These are phyloP conservation scores for Hypoxylon fragiforme DNA, from an alignment of 495 filamentous ascomycete genomes.

Conservation along the genomic window DNA sequence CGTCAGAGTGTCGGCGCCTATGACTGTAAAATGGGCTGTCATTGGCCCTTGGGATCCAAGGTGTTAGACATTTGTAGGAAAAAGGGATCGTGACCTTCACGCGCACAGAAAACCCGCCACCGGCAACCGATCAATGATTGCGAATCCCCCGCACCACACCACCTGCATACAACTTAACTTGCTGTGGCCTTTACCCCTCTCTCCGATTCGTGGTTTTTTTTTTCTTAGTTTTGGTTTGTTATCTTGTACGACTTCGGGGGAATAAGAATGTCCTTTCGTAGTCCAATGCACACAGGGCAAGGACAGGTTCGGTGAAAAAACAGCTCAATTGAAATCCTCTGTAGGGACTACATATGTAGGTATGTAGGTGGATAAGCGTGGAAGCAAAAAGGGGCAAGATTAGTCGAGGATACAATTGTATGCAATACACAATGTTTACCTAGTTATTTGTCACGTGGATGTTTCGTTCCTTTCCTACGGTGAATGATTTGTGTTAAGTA, in stretches of 20 bases:
- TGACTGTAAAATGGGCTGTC: constrained; percentile 6
- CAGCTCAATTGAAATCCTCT: constrained; percentile 8
- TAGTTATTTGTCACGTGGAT: neutral
- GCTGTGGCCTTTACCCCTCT: constrained; percentile 19
- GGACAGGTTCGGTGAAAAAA: constrained; percentile 25
- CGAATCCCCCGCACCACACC: constrained; percentile 29
- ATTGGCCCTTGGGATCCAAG: constrained; percentile 17
- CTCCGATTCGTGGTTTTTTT: constrained; percentile 30
- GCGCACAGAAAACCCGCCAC: no score
- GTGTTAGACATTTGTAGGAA: neutral
- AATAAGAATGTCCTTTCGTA: constrained; percentile 32
- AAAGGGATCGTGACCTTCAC: constrained; percentile 22
- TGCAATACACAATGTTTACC: no score
- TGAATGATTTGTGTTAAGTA: no score
- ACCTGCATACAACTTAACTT: constrained; percentile 26
- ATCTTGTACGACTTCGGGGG: constrained; percentile 31
- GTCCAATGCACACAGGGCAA: no score
- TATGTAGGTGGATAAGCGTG: no score
- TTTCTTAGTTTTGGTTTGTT: no score
- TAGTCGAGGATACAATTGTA: no score
- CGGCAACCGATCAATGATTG: constrained; percentile 11
- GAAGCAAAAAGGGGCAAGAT: constrained; percentile 32
- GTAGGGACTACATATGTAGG: no score
- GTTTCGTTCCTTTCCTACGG: no score
- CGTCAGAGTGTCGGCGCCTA: constrained; percentile 32